These are phyloP conservation scores for Moniliella sp. DNA, from an alignment of 1,284 basidiomycete species.

Conservation along the genomic window DNA sequence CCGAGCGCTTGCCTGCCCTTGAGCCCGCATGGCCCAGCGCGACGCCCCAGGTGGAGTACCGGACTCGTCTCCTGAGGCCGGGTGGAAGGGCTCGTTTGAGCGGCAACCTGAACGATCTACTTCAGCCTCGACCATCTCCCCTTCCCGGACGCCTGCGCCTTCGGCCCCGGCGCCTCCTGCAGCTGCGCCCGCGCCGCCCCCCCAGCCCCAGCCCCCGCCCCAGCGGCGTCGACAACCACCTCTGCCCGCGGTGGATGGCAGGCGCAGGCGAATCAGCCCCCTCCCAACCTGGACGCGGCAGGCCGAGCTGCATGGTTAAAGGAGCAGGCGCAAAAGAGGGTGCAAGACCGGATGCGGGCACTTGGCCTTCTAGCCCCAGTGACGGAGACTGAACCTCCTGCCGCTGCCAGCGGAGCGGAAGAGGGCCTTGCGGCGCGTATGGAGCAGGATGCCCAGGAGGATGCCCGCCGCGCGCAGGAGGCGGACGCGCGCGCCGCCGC, in stretches of 20 bases:
- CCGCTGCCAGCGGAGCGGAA: constrained; percentile 16
- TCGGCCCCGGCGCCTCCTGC: not conserved
- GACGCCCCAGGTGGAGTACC: too few species aligned
- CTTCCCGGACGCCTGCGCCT: not conserved
- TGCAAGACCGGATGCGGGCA: constrained; percentile 67
- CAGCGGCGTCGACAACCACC: not conserved
- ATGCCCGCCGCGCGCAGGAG: constrained; percentile 22
- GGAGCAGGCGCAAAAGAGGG: constrained; percentile 58
- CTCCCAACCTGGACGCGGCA: constrained; percentile 32
- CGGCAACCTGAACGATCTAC: not conserved
- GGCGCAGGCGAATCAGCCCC: too few species aligned
- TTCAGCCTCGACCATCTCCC: not conserved
- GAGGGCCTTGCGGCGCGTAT: constrained; percentile 25
- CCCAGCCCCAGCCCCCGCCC: not conserved
- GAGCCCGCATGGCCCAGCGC: too few species aligned
- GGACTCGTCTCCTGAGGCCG: too few species aligned
- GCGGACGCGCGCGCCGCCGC: constrained; percentile 25
- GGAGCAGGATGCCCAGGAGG: constrained; percentile 24
- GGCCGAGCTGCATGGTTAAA: constrained; percentile 61
- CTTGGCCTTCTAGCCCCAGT: constrained; percentile 41
- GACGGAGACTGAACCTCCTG: constrained; percentile 1
- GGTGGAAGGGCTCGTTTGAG: not conserved
- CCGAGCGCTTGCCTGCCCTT: constrained; percentile 73
- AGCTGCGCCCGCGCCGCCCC: not conserved
- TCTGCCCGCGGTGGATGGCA: constrained; percentile 5